phyloP scores from a whole-genome alignment of 352 stramenopile genomes.

The Globisporangium heterothallicum region DNA sequence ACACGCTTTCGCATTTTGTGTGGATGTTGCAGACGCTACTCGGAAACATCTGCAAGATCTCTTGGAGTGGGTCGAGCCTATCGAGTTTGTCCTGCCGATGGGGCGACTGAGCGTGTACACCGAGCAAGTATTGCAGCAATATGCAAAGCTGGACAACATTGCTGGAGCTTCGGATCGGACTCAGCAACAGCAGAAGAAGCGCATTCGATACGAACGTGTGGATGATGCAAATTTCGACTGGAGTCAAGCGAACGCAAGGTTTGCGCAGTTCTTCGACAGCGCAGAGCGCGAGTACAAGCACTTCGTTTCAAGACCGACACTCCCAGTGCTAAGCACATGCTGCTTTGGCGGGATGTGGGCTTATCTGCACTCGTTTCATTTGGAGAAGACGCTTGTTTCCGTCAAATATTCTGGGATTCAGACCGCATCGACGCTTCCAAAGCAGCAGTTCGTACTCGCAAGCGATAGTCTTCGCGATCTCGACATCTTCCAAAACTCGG shows the following conservation, averaged over 20 bases:
- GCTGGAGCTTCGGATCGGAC: background rate
- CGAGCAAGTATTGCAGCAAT: conserved; percentile 31
- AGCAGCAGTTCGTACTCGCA: conserved; percentile 17
- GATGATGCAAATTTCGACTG: conserved; percentile 20
- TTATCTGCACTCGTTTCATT: conserved; percentile 22
- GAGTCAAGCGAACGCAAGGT: background rate
- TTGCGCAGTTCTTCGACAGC: conserved; percentile 6
- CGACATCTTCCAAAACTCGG: conserved; percentile 37
- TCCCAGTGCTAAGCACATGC: conserved; percentile 20
- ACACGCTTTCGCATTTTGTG: too few species aligned
- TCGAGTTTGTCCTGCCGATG: conserved; percentile 37
- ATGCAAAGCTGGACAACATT: conserved; percentile 7
- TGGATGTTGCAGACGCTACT: conserved; percentile 25
- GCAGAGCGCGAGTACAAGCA: conserved; percentile 8
- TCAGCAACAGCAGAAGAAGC: conserved; percentile 3
- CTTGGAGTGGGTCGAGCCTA: conserved; percentile 26
- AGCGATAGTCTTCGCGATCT: conserved; percentile 25
- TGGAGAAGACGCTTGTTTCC: conserved; percentile 22
- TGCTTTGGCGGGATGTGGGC: conserved; percentile 29
- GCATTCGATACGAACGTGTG: conserved; percentile 25
- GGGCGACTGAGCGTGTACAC: conserved; percentile 33
- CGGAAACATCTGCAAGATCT: conserved; percentile 18
- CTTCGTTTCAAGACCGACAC: conserved; percentile 2
- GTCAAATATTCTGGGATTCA: conserved; percentile 19
- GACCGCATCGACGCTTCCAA: background rate